A percentile compares a stretch with the other conserved stretches of the same genome.
Conservation (phyloP, 805 yeast species). For the Starmera pachycereana region DNA sequence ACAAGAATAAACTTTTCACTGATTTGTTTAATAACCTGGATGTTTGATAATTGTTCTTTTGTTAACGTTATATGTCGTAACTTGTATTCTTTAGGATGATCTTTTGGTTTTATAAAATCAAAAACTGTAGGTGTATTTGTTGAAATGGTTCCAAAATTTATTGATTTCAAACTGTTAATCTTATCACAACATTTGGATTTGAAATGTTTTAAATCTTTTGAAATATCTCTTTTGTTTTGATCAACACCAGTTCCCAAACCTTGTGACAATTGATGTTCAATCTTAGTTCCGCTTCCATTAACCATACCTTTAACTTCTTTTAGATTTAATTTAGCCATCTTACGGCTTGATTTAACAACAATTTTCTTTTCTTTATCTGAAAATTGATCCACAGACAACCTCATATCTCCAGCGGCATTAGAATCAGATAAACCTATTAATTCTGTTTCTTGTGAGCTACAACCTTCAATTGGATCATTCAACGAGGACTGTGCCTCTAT, state of each 20-base stretch:
- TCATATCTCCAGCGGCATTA: no score
- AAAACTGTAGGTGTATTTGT: no score
- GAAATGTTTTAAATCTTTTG: no score
- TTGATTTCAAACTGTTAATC: slow-evolving; percentile 5
- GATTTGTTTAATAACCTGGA: slow-evolving; percentile 43
- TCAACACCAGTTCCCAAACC: background rate
- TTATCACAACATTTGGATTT: slow-evolving; percentile 1
- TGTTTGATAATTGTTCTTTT: slow-evolving; percentile 13
- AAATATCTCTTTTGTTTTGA: no score
- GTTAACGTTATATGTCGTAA: slow-evolving; percentile 3
- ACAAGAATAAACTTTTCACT: slow-evolving; percentile 55
- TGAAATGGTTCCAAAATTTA: background rate
- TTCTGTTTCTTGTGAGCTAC: no score
- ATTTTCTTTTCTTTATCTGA: background rate
- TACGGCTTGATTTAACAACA: slow-evolving; percentile 1
- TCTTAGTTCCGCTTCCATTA: background rate
- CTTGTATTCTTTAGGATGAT: background rate
- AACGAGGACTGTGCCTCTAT: no score
- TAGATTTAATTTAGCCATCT: background rate
- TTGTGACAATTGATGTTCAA: background rate
- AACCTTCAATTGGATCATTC: no score
- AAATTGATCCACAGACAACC: no score
- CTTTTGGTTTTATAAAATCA: no score
- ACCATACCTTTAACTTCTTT: slow-evolving; percentile 4
- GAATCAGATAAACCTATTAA: no score